Evolutionary conservation across 306 rosid species (phyloP).

Genomic region (Casuarina cunninghamiana): DNA sequence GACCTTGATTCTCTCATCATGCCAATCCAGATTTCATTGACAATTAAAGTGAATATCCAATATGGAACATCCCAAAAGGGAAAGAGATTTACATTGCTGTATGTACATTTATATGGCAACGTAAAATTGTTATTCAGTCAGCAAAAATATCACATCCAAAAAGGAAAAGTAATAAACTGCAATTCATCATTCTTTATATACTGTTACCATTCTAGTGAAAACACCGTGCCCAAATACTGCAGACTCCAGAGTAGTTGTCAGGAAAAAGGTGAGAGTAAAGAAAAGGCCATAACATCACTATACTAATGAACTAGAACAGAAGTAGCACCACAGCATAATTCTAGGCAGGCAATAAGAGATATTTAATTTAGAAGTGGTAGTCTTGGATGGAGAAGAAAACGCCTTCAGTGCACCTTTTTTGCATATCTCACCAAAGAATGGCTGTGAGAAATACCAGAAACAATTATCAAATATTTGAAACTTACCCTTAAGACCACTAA

Average conservation of each 20-base stretch:
- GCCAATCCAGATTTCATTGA: too few relatives aligned
- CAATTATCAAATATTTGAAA: background rate
- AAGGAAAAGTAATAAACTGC: background rate
- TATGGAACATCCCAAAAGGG: background rate
- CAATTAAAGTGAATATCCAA: background rate
- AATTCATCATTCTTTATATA: background rate
- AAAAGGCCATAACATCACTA: background rate
- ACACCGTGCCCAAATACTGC: background rate
- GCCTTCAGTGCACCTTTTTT: background rate
- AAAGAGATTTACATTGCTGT: background rate
- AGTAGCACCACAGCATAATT: background rate
- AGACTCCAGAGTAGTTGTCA: background rate
- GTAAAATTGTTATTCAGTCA: too few relatives aligned
- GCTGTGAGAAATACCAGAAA: background rate
- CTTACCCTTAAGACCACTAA: constrained; percentile 52
- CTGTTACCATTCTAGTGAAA: background rate
- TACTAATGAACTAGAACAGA: background rate
- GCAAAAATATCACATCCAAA: background rate
- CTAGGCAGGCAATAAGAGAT: background rate
- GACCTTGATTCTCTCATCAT: too few relatives aligned
- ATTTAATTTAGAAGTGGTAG: background rate
- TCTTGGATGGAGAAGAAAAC: background rate
- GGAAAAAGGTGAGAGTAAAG: background rate
- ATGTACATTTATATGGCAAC: too few relatives aligned
- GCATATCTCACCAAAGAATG: background rate